Evolutionary conservation across 768 basidiomycete species (phyloP).

Genomic region (Dioszegia hungarica): DNA sequence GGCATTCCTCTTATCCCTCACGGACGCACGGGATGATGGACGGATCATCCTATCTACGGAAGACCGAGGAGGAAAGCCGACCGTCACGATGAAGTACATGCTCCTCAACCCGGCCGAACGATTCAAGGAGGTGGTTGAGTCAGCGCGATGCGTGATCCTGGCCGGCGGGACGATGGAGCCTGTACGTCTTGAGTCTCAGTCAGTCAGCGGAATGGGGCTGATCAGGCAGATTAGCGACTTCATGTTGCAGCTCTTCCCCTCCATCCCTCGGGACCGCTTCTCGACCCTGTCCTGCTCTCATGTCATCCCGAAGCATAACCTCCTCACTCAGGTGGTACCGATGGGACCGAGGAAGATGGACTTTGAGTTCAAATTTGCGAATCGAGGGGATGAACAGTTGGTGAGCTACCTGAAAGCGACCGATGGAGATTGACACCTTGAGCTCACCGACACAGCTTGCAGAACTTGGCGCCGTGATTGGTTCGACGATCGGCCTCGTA

Average conservation of each 20-base stretch:
- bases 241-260: constrained; percentile 69
- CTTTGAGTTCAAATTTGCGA: constrained; percentile 75
- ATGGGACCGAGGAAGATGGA: constrained; percentile 70
- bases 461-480: constrained; percentile 76
- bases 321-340: constrained; percentile 68
- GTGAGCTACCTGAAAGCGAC: constrained; percentile 53
- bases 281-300: constrained; percentile 85
- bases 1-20: constrained; percentile 70
- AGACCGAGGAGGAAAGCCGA: background rate
- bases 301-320: constrained; percentile 74
- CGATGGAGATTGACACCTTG: background rate
- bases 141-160: constrained; percentile 75
- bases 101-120: constrained; percentile 83
- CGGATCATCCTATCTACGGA: constrained; percentile 62
- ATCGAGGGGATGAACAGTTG: constrained; percentile 61
- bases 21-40: constrained; percentile 73
- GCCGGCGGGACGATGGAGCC: constrained; percentile 99
- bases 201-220: background rate
- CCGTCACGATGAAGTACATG: constrained; percentile 76
- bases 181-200: constrained; percentile 51
- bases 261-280: constrained; percentile 60
- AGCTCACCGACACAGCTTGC: too few species aligned
- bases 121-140: constrained; percentile 76
- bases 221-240: constrained; percentile 77
- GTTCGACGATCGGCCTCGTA: constrained; percentile 72